phyloP scores from a whole-genome alignment of 257 asterid species.

The Nicotiana otophora region DNA sequence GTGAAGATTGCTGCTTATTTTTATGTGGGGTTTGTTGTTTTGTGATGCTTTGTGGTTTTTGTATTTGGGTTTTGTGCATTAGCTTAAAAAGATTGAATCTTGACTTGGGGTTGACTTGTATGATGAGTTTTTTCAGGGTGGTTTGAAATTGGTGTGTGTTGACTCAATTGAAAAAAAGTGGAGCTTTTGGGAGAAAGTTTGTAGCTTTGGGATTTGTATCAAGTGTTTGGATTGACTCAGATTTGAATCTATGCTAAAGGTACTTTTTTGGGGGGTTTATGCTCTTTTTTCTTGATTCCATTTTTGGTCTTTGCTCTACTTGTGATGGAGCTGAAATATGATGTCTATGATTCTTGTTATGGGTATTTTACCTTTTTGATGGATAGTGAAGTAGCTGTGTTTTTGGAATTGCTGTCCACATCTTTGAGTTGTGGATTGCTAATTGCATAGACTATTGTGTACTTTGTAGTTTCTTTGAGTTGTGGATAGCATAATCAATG shows the following conservation, averaged over 20 bases:
- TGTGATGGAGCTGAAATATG: constrained; percentile 1
- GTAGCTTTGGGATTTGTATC: constrained; percentile 8
- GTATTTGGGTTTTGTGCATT: not conserved
- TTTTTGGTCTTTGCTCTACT: not conserved
- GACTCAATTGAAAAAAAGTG: constrained; percentile 11
- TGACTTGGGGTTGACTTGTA: constrained; percentile 16
- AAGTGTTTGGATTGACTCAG: constrained; percentile 5
- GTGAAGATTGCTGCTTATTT: not conserved
- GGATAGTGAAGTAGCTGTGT: not conserved
- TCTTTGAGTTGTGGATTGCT: constrained; percentile 1
- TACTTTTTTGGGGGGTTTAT: not conserved
- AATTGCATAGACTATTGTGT: not conserved
- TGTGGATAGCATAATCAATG: not conserved
- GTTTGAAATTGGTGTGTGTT: not conserved
- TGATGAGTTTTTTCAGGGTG: constrained; percentile 6
- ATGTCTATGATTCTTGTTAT: constrained; percentile 3
- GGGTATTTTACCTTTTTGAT: not conserved
- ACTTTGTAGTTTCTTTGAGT: not conserved
- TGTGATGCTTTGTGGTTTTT: not conserved
- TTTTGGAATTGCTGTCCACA: not conserved
- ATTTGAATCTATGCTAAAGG: constrained; percentile 11
- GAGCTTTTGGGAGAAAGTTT: constrained; percentile 12
- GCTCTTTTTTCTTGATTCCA: constrained; percentile 6
- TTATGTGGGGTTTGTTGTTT: not conserved
- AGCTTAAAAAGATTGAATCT: not conserved